A percentile compares a stretch with the other conserved stretches of the same genome.
These are phyloP conservation scores for Kluyveromyces dobzhanskii DNA, from an alignment of 805 yeast species.

Conservation along the genomic window DNA sequence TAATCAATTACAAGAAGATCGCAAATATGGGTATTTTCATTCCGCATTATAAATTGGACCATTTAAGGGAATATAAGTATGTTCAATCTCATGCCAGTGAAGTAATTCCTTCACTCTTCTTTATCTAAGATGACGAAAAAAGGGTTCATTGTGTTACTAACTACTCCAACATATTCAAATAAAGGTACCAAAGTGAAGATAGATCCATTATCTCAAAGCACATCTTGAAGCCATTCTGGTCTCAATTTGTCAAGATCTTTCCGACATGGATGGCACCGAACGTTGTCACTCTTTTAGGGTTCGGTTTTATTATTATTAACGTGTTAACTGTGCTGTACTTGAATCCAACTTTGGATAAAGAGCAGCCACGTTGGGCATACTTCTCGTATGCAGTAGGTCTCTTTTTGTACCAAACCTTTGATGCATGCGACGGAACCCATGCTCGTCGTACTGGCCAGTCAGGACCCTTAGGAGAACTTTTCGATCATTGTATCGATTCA, in stretches of 20 bases:
- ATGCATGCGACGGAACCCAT: slow-evolving; percentile 93
- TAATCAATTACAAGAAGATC: too few relatives aligned
- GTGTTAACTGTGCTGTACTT: slow-evolving; percentile 55
- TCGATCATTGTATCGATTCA: slow-evolving; percentile 80
- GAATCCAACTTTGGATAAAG: slow-evolving; percentile 57
- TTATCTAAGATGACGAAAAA: not conserved
- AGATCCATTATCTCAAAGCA: slow-evolving; percentile 69
- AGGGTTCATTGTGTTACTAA: not conserved
- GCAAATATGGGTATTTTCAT: slow-evolving; percentile 55
- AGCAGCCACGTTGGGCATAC: slow-evolving; percentile 70
- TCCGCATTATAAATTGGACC: slow-evolving; percentile 42
- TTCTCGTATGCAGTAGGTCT: slow-evolving; percentile 71
- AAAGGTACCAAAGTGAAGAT: slow-evolving; percentile 69
- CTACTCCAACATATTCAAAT: not conserved
- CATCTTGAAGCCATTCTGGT: slow-evolving; percentile 78
- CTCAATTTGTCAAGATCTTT: slow-evolving; percentile 58
- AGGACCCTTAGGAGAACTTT: slow-evolving; percentile 90
- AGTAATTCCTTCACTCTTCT: not conserved
- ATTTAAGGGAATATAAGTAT: slow-evolving; percentile 45
- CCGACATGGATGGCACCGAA: slow-evolving; percentile 92
- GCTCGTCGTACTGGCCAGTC: slow-evolving; percentile 93
- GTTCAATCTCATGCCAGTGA: slow-evolving; percentile 9
- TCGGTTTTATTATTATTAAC: slow-evolving; percentile 60
- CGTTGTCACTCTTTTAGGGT: slow-evolving; percentile 74
- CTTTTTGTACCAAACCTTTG: slow-evolving; percentile 89